Conservation (phyloP, 2,329 filamentous ascomycete species). For the Cladosporium velox region DNA sequence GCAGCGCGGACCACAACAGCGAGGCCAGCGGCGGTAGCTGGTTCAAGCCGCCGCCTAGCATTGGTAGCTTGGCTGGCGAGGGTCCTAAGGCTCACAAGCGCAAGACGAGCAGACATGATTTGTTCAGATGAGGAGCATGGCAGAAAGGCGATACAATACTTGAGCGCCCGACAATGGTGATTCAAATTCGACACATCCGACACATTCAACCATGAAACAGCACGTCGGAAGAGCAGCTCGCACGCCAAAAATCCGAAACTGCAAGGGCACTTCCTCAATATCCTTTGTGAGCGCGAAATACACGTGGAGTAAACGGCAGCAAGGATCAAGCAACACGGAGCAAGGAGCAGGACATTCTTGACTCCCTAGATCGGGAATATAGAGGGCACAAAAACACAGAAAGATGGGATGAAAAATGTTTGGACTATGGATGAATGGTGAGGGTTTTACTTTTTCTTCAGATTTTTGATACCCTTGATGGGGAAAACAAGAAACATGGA, state of each 20-base stretch:
- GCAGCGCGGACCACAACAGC: conserved; percentile 25
- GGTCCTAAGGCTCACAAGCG: conserved; percentile 27
- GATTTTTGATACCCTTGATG: conserved; percentile 10
- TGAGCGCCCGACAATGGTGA: not conserved
- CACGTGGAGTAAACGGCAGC: not conserved
- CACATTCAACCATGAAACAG: not conserved
- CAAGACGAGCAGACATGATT: conserved; percentile 38
- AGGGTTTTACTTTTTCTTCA: not conserved
- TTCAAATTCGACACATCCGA: no score
- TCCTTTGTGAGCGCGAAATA: not conserved
- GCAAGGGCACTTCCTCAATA: not conserved
- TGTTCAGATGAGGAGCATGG: conserved; percentile 34
- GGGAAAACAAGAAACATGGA: not conserved
- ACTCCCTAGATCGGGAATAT: not conserved
- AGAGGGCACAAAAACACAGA: not conserved
- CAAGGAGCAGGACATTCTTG: not conserved
- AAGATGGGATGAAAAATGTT: not conserved
- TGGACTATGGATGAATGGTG: not conserved
- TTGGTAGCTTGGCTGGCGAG: conserved; percentile 25
- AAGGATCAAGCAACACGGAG: not conserved
- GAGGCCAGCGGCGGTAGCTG: conserved; percentile 25
- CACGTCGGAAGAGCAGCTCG: not conserved
- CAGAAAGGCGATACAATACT: not conserved
- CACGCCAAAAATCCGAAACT: not conserved
- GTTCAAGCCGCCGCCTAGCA: conserved; percentile 35